Conservation (phyloP, 495 filamentous ascomycete species). For the Amphirosellinia nigrospora region DNA sequence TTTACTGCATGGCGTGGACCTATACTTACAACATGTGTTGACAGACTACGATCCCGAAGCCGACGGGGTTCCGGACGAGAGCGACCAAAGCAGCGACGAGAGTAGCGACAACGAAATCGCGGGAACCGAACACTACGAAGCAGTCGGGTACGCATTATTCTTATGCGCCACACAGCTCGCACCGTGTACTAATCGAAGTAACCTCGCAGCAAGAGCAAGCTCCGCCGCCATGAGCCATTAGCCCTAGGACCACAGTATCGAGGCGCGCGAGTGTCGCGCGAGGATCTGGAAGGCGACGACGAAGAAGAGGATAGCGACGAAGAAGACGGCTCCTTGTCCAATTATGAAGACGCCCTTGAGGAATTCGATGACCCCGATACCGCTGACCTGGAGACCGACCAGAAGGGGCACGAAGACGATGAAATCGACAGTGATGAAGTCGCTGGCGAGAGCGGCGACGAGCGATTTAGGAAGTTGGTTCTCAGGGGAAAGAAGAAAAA, state of each 20-base stretch:
- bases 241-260: constrained; percentile 80
- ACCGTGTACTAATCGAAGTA: constrained; percentile 24
- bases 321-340: constrained; percentile 27
- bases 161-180: neutral
- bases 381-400: constrained; percentile 53
- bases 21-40: constrained; percentile 27
- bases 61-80: constrained; percentile 57
- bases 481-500: constrained; percentile 49
- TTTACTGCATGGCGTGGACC: neutral
- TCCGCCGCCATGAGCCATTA: constrained; percentile 72
- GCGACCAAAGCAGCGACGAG: constrained; percentile 62
- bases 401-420: constrained; percentile 55
- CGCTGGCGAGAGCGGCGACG: constrained; percentile 64
- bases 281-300: constrained; percentile 62
- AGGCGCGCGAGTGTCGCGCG: constrained; percentile 78
- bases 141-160: constrained; percentile 68
- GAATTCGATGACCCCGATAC: constrained; percentile 55
- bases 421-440: constrained; percentile 70
- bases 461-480: constrained; percentile 58
- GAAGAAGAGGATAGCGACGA: constrained; percentile 39
- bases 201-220: constrained; percentile 73
- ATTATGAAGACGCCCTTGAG: constrained; percentile 39
- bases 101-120: constrained; percentile 56
- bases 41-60: constrained; percentile 91
- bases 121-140: constrained; percentile 82